Evolutionary conservation across 257 asterid species (phyloP).

Genomic region (Solanum sparsipilum): DNA sequence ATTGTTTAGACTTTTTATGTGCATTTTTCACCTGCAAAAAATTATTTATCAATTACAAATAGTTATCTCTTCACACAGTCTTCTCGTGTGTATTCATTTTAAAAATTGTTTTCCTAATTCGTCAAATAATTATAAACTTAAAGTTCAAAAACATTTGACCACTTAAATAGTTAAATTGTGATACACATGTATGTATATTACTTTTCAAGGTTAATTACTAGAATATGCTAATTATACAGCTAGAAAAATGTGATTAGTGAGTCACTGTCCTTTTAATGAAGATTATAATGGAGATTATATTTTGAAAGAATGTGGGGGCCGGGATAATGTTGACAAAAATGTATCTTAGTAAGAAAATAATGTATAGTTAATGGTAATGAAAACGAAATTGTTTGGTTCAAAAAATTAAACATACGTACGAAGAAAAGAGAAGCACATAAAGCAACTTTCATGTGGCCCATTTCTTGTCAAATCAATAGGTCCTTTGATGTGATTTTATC

Average conservation of each 20-base stretch:
- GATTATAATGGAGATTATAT: conserved; percentile 27
- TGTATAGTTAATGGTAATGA: conserved; percentile 10
- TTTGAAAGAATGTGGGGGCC: conserved; percentile 10
- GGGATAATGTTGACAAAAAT: conserved; percentile 13
- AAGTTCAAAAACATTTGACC: not conserved
- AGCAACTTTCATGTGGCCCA: conserved; percentile 60
- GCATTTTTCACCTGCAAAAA: not conserved
- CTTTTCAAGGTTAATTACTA: not conserved
- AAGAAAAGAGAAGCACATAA: conserved; percentile 21
- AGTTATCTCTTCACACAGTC: not conserved
- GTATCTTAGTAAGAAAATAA: conserved; percentile 8
- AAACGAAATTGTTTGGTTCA: not conserved
- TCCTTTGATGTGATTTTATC: conserved; percentile 39
- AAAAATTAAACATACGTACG: not conserved
- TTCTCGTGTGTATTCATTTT: not conserved
- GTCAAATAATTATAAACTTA: not conserved
- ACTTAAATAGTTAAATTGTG: not conserved
- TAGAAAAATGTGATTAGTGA: not conserved
- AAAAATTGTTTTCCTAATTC: not conserved
- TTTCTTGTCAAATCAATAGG: conserved; percentile 53
- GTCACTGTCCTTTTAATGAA: conserved; percentile 15
- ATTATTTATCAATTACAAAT: not conserved
- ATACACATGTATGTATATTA: not conserved
- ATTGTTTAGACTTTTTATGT: not conserved
- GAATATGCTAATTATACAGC: not conserved